These are phyloP conservation scores for Aspergillus cavernicola DNA, from an alignment of 495 filamentous ascomycete species.

Conservation along the genomic window DNA sequence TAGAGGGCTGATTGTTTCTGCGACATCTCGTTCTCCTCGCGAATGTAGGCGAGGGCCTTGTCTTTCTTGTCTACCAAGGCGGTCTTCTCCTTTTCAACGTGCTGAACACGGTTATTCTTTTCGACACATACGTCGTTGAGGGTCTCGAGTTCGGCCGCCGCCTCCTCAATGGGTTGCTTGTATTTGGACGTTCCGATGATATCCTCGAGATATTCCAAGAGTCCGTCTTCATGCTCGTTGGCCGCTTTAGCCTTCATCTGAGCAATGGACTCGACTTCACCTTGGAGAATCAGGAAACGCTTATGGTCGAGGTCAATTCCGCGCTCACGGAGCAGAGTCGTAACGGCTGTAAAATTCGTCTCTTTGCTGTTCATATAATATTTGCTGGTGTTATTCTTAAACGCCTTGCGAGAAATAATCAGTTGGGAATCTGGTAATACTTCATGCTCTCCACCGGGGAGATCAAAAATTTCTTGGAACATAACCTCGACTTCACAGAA, in stretches of 20 bases:
- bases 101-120: constrained; percentile 90
- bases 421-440: constrained; percentile 78
- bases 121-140: constrained; percentile 93
- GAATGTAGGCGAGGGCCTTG: constrained; percentile 82
- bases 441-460: constrained; percentile 67
- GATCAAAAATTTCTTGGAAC: constrained; percentile 90
- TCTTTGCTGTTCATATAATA: constrained; percentile 91
- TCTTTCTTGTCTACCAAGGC: constrained; percentile 93
- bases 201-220: constrained; percentile 95
- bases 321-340: constrained; percentile 77
- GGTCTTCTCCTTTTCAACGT: constrained; percentile 96
- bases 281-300: constrained; percentile 94
- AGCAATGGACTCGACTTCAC: constrained; percentile 96
- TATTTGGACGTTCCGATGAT: constrained; percentile 98
- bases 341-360: constrained; percentile 89
- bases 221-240: constrained; percentile 91
- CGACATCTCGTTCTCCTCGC: constrained; percentile 87
- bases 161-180: constrained; percentile 93
- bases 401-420: constrained; percentile 85
- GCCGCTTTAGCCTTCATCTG: constrained; percentile 98
- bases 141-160: constrained; percentile 79
- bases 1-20: constrained; percentile 86
- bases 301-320: constrained; percentile 98
- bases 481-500: constrained; percentile 94
- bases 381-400: constrained; percentile 96